Percentiles rank a stretch among this genome's conserved stretches.
Evolutionary conservation across 192 early-diverging fungal species (phyloP).

Genomic region (Dissophora ornata): DNA sequence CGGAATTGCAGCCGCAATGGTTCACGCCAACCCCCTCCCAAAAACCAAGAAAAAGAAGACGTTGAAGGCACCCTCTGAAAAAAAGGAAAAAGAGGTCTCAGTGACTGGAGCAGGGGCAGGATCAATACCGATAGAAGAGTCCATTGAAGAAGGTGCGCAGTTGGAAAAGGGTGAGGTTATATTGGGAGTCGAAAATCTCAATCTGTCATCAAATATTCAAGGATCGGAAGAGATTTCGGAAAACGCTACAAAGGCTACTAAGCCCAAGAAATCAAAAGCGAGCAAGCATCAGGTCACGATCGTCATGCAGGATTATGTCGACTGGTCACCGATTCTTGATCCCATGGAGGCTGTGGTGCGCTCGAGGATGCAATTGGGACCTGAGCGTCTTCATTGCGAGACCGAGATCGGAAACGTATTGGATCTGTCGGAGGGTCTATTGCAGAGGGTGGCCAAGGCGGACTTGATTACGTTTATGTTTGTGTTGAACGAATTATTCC

Average conservation of each 20-base stretch:
- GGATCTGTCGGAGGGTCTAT: slow-evolving; percentile 56
- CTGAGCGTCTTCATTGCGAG: slow-evolving; percentile 61
- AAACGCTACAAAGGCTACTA: not conserved
- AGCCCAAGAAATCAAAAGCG: slow-evolving; percentile 26
- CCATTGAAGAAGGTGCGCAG: no score
- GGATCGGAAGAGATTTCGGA: no score
- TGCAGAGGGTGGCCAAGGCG: slow-evolving; percentile 63
- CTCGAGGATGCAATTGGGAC: slow-evolving; percentile 62
- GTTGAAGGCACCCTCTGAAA: not conserved
- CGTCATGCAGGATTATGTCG: slow-evolving; percentile 72
- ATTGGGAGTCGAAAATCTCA: no score
- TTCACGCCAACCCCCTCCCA: slow-evolving; percentile 40
- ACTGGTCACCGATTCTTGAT: slow-evolving; percentile 67
- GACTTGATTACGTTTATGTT: slow-evolving; percentile 89
- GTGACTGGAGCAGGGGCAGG: not conserved
- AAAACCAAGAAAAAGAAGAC: slow-evolving; percentile 35
- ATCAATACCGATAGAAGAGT: no score
- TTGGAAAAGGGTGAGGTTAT: no score
- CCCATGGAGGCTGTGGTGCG: slow-evolving; percentile 66
- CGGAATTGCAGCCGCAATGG: slow-evolving; percentile 79
- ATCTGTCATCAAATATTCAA: no score
- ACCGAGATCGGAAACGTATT: slow-evolving; percentile 73
- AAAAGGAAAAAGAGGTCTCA: slow-evolving; percentile 6
- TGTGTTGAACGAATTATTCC: slow-evolving; percentile 93
- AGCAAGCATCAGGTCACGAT: slow-evolving; percentile 56